Conservation (phyloP, 75 land plant species). For the Larix kaempferi region DNA sequence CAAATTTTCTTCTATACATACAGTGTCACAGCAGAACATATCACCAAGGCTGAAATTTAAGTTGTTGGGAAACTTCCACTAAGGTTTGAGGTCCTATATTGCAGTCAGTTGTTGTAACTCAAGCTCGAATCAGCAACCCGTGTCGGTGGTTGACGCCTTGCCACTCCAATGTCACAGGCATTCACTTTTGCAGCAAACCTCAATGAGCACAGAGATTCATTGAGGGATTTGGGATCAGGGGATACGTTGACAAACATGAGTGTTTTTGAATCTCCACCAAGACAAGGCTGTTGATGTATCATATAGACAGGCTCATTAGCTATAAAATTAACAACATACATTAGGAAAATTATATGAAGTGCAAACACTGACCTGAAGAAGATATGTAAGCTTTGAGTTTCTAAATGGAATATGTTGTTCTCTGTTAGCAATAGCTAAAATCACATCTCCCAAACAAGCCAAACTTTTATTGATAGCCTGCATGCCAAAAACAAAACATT, state of each 20-base stretch:
- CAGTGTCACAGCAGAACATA: neutral
- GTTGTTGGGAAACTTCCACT: neutral
- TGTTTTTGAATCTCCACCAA: constrained; percentile 95
- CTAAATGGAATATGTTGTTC: constrained; percentile 86
- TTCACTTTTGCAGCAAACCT: constrained; percentile 86
- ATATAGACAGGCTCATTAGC: neutral
- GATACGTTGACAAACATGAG: constrained; percentile 93
- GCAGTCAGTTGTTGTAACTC: constrained; percentile 40
- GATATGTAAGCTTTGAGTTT: constrained; percentile 94
- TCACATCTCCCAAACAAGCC: constrained; percentile 82
- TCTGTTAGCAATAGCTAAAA: constrained; percentile 81
- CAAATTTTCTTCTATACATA: neutral
- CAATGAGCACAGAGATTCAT: constrained; percentile 81
- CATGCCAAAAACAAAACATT: neutral
- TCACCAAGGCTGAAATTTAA: neutral
- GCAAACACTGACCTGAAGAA: constrained; percentile 70
- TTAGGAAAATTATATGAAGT: neutral
- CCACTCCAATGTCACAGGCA: constrained; percentile 83
- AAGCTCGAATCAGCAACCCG: constrained; percentile 36
- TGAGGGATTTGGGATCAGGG: constrained; percentile 69
- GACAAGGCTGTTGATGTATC: constrained; percentile 64
- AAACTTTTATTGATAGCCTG: constrained; percentile 96
- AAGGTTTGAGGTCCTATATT: neutral
- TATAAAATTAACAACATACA: neutral
- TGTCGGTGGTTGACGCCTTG: constrained; percentile 64